These are phyloP conservation scores for Toxoplasma gondii DNA, from an alignment of 169 alveolate genomes.

Conservation along the genomic window DNA sequence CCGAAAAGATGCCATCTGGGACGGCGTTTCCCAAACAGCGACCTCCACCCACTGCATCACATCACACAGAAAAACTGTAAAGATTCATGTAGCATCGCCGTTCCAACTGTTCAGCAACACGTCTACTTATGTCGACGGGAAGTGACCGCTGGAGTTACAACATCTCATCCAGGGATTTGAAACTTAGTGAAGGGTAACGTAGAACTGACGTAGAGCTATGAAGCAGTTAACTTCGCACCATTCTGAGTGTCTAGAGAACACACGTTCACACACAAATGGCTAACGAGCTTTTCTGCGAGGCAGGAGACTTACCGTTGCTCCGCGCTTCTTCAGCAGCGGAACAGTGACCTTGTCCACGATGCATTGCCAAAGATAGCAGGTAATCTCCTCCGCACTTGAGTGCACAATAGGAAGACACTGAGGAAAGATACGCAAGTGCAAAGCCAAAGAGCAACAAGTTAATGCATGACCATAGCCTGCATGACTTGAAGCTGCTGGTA, in stretches of 20 bases:
- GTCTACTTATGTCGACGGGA: no score
- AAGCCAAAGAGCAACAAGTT: background rate
- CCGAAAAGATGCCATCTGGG: conserved; percentile 34
- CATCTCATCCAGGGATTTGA: no score
- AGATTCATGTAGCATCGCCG: background rate
- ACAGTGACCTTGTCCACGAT: conserved; percentile 5
- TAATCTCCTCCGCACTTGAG: conserved; percentile 61
- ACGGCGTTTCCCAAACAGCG: conserved; percentile 7
- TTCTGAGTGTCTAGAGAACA: no score
- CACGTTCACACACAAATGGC: no score
- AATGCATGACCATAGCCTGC: no score
- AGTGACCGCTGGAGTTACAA: no score
- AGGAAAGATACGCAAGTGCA: background rate
- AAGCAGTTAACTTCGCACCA: no score
- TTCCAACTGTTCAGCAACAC: no score
- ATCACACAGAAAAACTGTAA: background rate
- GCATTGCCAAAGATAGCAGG: conserved; percentile 48
- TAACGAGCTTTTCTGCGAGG: no score
- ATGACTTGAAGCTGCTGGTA: no score
- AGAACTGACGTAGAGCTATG: no score
- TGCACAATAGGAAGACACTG: conserved; percentile 65
- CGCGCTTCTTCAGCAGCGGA: conserved; percentile 33
- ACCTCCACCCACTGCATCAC: conserved; percentile 48
- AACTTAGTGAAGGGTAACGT: no score
- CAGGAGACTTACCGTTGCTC: background rate